Conservation (phyloP, 106 monocot species). For the Posidonia australis region DNA sequence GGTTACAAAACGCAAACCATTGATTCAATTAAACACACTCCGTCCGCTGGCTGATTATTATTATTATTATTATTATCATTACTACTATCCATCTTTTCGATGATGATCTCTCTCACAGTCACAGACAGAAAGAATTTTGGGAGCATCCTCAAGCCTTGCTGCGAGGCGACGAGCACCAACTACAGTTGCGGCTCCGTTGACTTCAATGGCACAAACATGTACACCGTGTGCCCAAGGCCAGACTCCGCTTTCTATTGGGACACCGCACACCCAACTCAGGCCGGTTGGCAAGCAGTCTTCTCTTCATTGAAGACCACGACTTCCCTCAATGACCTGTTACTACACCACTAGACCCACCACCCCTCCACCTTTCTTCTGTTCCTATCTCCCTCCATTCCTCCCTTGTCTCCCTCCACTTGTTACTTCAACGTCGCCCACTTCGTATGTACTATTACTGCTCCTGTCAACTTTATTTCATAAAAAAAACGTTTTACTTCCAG, state of each 20-base stretch:
- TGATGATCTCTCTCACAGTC: too few relatives aligned
- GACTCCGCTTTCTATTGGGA: conserved; percentile 18
- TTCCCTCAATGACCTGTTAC: conserved; percentile 6
- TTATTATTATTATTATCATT: too few relatives aligned
- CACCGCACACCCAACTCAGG: conserved; percentile 19
- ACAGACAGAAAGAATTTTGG: background rate
- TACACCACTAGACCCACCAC: background rate
- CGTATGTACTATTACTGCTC: too few relatives aligned
- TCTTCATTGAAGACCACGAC: conserved; percentile 10
- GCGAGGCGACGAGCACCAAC: conserved; percentile 1
- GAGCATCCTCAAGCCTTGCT: conserved; percentile 11
- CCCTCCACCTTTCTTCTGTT: background rate
- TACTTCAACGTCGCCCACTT: too few relatives aligned
- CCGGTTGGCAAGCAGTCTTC: conserved; percentile 14
- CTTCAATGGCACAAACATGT: conserved; percentile 5
- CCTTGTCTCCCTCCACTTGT: too few relatives aligned
- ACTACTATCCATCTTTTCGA: too few relatives aligned
- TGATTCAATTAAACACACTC: too few relatives aligned
- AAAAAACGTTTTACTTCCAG: too few relatives aligned
- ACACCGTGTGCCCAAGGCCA: conserved; percentile 5
- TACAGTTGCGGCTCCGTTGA: conserved; percentile 10
- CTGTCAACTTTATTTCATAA: too few relatives aligned
- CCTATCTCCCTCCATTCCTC: background rate
- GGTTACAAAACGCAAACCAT: too few relatives aligned
- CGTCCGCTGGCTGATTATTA: too few relatives aligned